Evolutionary conservation across 495 filamentous ascomycete species (phyloP), one percentile per base, ranked within the genome.

Genomic region (Aspergillus hancockii): DNA sequence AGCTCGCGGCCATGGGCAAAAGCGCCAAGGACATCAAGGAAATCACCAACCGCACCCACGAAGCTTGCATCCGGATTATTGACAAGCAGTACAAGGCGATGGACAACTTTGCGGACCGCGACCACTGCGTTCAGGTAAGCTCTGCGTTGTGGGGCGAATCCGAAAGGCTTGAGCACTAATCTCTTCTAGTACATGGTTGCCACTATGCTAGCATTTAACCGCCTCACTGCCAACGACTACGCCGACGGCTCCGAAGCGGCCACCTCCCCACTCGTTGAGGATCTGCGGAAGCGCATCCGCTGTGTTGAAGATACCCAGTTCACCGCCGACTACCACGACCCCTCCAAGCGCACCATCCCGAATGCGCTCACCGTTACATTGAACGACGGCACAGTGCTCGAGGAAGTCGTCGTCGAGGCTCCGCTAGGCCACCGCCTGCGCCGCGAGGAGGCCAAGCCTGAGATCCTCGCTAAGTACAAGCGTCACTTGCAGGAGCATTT

Each of bases 41-140:
- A 50, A 84, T 98, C 68, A 90, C 88, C 61, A 96, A 93, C 83
- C 88, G 94, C 63, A 98, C 94, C 2, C 94, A 98, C 78, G 94
- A 98, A 77, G 94, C 94, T 34, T 98, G 95, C 76, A 85, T 98
- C 67, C 91, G 94, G 54, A 98, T 98, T 77, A 98, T 98, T 69
- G 94, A 98, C 84, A 98, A 98, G 84, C 95, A 98, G 77, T 94
- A 96, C 83, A 98, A 97, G 82, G 88, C 92, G 59, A 93, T 98
- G 90, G 92, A 97, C 81, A 98, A 98, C 83, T 98, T 97, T 70
- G 94, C 94, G 61, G 94, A 98, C 76, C 92, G 94, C 62, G 94
- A 98, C 75, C 94, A 98, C 82, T 98, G 94, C 79, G 93, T 98
- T 63, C 94, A 97, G 79, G 79, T 82, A 69, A 60, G 70, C 34